These are phyloP conservation scores for Paraphaeosphaeria minitans DNA, from an alignment of 2,329 filamentous ascomycete species.

Conservation along the genomic window DNA sequence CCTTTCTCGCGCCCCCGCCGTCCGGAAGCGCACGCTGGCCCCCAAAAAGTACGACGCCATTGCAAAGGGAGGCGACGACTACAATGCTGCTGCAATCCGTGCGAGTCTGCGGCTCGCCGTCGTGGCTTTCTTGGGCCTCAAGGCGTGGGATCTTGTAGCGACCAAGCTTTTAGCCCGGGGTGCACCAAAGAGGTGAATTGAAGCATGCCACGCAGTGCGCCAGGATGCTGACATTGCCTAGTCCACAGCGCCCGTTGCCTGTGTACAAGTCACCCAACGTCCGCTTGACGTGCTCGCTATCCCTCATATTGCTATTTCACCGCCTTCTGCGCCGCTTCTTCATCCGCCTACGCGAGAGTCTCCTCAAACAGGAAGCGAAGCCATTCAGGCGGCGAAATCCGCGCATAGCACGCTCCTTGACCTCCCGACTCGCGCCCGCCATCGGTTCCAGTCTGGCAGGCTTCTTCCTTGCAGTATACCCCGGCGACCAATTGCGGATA, in stretches of 20 bases:
- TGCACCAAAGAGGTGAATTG: conserved; percentile 28
- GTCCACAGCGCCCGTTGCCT: conserved; percentile 46
- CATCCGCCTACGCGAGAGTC: conserved; percentile 73
- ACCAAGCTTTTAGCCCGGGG: conserved; percentile 45
- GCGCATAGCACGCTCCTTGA: conserved; percentile 72
- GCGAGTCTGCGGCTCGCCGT: conserved; percentile 53
- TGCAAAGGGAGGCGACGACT: conserved; percentile 53
- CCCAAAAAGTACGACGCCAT: conserved; percentile 60
- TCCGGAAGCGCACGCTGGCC: conserved; percentile 59
- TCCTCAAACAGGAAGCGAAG: conserved; percentile 78
- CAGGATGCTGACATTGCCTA: conserved; percentile 14
- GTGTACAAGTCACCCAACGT: conserved; percentile 67
- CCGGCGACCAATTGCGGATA: conserved; percentile 70
- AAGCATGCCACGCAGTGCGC: too few relatives aligned
- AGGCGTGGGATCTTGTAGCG: conserved; percentile 53
- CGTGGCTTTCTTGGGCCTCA: conserved; percentile 50
- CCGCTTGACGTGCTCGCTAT: conserved; percentile 80
- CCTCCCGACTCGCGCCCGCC: conserved; percentile 82
- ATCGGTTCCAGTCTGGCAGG: conserved; percentile 90
- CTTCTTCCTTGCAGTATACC: conserved; percentile 79
- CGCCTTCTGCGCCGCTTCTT: conserved; percentile 91
- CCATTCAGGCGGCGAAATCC: conserved; percentile 86
- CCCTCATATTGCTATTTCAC: conserved; percentile 85
- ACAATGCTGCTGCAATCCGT: conserved; percentile 55
- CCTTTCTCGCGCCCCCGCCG: conserved; percentile 69